phyloP scores from a whole-genome alignment of 2,329 filamentous ascomycete species.

The Ophiocordyceps camponoti-saundersi region DNA sequence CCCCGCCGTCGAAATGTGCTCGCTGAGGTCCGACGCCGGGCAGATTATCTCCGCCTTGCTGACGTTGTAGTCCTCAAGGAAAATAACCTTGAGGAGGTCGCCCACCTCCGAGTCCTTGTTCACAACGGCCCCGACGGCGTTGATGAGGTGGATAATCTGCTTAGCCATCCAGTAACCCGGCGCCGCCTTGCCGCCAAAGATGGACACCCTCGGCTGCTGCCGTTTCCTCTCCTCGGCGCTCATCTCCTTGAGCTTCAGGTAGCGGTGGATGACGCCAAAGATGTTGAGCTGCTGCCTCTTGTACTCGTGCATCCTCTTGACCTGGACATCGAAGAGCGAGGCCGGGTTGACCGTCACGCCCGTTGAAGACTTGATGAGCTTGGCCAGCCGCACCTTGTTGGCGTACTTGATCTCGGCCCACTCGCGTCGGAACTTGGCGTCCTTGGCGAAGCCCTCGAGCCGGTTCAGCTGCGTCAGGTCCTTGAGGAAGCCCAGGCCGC shows the following conservation, averaged over 20 bases:
- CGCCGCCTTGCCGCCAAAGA: slow-evolving; percentile 95
- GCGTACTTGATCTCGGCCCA: slow-evolving; percentile 94
- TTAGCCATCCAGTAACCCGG: slow-evolving; percentile 99
- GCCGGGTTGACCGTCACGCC: slow-evolving; percentile 73
- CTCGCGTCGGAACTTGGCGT: slow-evolving; percentile 80
- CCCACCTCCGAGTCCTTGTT: slow-evolving; percentile 88
- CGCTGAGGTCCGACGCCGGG: slow-evolving; percentile 88
- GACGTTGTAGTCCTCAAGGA: slow-evolving; percentile 96
- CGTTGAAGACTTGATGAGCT: slow-evolving; percentile 72
- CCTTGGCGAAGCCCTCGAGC: slow-evolving; percentile 67
- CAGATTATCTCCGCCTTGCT: slow-evolving; percentile 97
- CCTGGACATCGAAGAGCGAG: slow-evolving; percentile 88
- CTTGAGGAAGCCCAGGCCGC: slow-evolving; percentile 70
- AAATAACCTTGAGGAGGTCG: slow-evolving; percentile 90
- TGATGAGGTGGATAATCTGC: slow-evolving; percentile 93
- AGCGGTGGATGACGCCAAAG: slow-evolving; percentile 91
- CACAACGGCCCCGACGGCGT: slow-evolving; percentile 74
- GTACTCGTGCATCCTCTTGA: slow-evolving; percentile 98
- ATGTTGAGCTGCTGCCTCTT: slow-evolving; percentile 99
- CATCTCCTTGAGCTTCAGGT: slow-evolving; percentile 77
- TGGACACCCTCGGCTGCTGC: slow-evolving; percentile 71
- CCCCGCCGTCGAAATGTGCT: slow-evolving; percentile 95
- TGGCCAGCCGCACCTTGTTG: slow-evolving; percentile 85
- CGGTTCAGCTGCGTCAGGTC: slow-evolving; percentile 77
- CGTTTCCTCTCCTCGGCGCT: slow-evolving; percentile 72